Base-by-base conservation (phyloP, 495 filamentous ascomycete genomes). In the Chaetomium cochliodes region DNA sequence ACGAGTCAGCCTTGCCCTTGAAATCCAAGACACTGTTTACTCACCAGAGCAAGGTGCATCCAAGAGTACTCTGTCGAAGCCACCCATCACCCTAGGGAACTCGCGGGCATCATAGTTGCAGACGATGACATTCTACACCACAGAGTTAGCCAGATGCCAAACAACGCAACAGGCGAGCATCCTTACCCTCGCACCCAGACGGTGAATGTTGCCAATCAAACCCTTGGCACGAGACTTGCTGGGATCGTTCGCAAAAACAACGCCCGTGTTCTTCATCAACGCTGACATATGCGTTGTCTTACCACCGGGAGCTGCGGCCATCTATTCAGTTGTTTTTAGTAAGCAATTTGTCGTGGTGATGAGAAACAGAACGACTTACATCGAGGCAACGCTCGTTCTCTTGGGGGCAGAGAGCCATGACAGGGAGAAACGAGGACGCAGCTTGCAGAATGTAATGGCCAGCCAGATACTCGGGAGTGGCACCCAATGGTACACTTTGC, bases 371-470 rank as follows among this genome's bases (percentile, higher is more conserved):
- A 20, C 2, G 57, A 46, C 66, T 39, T 59, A 67, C 65, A 72
- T 78, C 76, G 57, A 96, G 90, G 28, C 93, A 80, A 12, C 94
- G 86, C 80, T 98, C 94, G 65, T 92, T 83, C 75, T 96, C 90
- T 75, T 98, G 94, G 0, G 94, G 96, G 16, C 90, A 92, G 18
- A 98, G 84, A 2, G 96, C 94, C 92, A 98, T 98, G 69, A 96
- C 93, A 68, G 94, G 94, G 30, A 98, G 85, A 82, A 98, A 98
- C 30, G 93, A 97, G 25, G 92, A 94, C 1, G 94, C 94, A 13
- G 94, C 94, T 81, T 98, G 96, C 16, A 98, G 83, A 70, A 98
- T 98, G 80, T 98, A 98, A 73, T 98, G 91, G 25, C 94, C 94
- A 2, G 96, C 92, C 12, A 98, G 84, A 76, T 98, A 98, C 73